Conservation (phyloP, 345 rosid species). For the Geranium brycei region DNA sequence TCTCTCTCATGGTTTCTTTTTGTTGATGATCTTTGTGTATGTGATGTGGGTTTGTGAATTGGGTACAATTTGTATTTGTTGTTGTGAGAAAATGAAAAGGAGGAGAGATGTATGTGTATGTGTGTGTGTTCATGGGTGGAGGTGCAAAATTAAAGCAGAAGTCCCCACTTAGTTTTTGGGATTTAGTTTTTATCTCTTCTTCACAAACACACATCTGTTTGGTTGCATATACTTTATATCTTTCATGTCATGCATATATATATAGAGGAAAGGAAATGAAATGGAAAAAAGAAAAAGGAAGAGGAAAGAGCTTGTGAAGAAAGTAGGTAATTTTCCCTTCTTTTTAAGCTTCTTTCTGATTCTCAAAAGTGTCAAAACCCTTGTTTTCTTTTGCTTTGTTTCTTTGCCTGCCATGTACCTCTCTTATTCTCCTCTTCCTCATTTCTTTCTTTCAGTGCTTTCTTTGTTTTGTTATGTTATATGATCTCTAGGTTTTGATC, state of each 20-base stretch:
- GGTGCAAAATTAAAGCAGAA: conserved; percentile 13
- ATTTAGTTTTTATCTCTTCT: conserved; percentile 23
- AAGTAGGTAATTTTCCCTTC: background rate
- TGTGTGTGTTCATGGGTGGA: conserved; percentile 10
- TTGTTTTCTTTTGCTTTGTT: conserved; percentile 24
- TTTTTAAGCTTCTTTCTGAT: background rate
- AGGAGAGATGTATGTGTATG: no score
- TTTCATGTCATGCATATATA: background rate
- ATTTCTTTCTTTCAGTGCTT: conserved; percentile 2
- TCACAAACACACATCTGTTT: conserved; percentile 7
- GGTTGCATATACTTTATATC: background rate
- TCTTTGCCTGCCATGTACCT: conserved; percentile 13
- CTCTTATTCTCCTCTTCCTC: background rate
- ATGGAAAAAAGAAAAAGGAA: no score
- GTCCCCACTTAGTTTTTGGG: conserved; percentile 28
- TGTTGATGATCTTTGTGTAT: conserved; percentile 11
- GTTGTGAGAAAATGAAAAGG: no score
- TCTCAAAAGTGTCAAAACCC: background rate
- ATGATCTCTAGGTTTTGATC: background rate
- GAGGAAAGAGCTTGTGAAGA: background rate
- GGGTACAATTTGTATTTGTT: no score
- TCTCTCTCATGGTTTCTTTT: conserved; percentile 10
- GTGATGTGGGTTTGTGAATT: no score
- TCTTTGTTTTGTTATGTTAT: background rate
- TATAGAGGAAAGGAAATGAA: no score